Conservation (phyloP, 1,284 basidiomycete genomes). For the Phlebopus sp. region DNA sequence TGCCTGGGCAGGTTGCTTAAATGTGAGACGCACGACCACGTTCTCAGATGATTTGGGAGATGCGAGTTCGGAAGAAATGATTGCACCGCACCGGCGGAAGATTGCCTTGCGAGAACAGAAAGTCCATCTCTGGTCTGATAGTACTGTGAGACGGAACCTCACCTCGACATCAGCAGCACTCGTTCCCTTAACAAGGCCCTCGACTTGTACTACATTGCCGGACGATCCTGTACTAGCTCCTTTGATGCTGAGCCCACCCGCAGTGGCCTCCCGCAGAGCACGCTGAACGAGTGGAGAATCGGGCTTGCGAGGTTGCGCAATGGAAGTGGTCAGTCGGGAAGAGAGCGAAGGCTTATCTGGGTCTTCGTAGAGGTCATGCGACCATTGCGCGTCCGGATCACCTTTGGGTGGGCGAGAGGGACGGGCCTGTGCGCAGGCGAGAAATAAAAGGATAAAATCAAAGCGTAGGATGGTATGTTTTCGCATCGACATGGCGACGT, state of each 20-base stretch:
- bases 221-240: conserved; percentile 56
- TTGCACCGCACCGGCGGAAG: conserved; percentile 75
- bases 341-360: conserved; percentile 56
- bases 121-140: neutral
- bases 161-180: conserved; percentile 80
- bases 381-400: conserved; percentile 64
- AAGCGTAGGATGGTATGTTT: neutral
- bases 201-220: conserved; percentile 74
- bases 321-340: conserved; percentile 47
- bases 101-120: conserved; percentile 52
- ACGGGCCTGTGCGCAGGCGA: conserved; percentile 18
- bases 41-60: conserved; percentile 38
- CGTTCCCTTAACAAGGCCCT: conserved; percentile 73
- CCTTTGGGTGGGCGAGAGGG: conserved; percentile 54
- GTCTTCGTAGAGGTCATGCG: conserved; percentile 69
- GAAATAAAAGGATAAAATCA: neutral
- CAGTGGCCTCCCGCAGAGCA: conserved; percentile 52
- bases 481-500: neutral
- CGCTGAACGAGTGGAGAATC: conserved; percentile 48
- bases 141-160: conserved; percentile 19
- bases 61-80: conserved; percentile 53
- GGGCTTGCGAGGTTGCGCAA: conserved; percentile 39
- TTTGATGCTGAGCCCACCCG: conserved; percentile 60
- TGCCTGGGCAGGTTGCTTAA: conserved; percentile 65
- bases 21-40: conserved; percentile 70